Percentiles rank a stretch among this genome's conserved stretches.
Evolutionary conservation across 2,329 filamentous ascomycete species (phyloP).

Genomic region (Didymella glomerata): DNA sequence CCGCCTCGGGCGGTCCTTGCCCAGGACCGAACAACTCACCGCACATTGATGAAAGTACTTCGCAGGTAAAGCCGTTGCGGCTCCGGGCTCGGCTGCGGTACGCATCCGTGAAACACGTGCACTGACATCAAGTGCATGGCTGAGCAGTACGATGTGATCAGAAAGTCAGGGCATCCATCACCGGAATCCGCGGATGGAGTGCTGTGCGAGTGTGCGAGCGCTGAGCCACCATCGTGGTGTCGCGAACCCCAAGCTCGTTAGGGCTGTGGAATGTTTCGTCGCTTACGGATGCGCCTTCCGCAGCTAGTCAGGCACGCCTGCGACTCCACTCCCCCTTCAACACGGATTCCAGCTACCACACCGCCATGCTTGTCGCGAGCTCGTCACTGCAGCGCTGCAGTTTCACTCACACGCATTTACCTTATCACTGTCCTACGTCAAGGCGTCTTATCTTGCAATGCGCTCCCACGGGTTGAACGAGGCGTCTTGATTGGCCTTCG

Average conservation of each 20-base stretch:
- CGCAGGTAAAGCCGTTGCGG: slow-evolving; percentile 17
- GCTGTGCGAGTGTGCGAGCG: slow-evolving; percentile 2
- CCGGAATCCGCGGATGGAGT: slow-evolving; percentile 7
- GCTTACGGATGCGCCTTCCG: slow-evolving; percentile 20
- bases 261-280: slow-evolving; percentile 13
- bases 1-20: slow-evolving; percentile 2
- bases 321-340: slow-evolving; percentile 21
- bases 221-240: slow-evolving; percentile 7
- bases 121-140: slow-evolving; percentile 7
- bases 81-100: slow-evolving; percentile 11
- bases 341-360: slow-evolving; percentile 18
- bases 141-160: not conserved
- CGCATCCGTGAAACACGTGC: slow-evolving; percentile 16
- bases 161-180: not conserved
- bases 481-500: slow-evolving; percentile 40
- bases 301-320: slow-evolving; percentile 16
- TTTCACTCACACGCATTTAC: slow-evolving; percentile 20
- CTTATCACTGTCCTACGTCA: slow-evolving; percentile 19
- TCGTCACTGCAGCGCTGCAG: slow-evolving; percentile 21
- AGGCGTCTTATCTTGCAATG: slow-evolving; percentile 18
- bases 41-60: slow-evolving; percentile 10
- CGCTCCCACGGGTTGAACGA: slow-evolving; percentile 10
- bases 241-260: not conserved
- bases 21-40: slow-evolving; percentile 15
- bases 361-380: slow-evolving; percentile 22